Conservation (phyloP, 164 flowering plant genomes). For the Aristolochia fimbriata region DNA sequence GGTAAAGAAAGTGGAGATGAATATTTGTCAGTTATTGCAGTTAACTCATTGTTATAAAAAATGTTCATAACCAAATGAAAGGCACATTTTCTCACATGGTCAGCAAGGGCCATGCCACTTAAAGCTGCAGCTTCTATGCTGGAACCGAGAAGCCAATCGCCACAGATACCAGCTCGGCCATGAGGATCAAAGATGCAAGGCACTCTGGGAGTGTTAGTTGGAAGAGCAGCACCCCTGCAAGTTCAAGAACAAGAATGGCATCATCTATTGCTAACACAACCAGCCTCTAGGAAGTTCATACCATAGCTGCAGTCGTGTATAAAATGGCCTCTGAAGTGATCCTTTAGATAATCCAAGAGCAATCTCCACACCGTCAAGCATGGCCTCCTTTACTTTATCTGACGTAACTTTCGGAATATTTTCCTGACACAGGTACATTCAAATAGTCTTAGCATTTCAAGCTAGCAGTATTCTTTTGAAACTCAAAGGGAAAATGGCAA, state of each 20-base stretch:
- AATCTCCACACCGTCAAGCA: constrained; percentile 77
- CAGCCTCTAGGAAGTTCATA: constrained; percentile 2
- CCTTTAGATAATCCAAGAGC: constrained; percentile 65
- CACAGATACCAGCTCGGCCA: constrained; percentile 95
- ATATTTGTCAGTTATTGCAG: background rate
- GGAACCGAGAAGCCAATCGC: constrained; percentile 96
- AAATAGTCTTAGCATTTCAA: background rate
- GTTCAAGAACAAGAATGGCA: background rate
- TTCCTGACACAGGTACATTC: constrained; percentile 36
- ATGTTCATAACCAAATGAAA: background rate
- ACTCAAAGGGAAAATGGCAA: background rate
- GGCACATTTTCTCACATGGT: constrained; percentile 38
- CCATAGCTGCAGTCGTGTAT: constrained; percentile 75
- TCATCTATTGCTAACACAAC: background rate
- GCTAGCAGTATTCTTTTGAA: background rate
- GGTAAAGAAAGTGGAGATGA: background rate
- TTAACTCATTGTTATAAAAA: background rate
- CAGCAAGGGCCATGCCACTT: constrained; percentile 82
- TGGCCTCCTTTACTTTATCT: constrained; percentile 65
- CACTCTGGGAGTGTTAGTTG: constrained; percentile 70
- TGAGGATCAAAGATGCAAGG: constrained; percentile 92
- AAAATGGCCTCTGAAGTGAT: constrained; percentile 64
- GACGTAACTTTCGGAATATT: constrained; percentile 73
- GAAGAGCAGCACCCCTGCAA: constrained; percentile 97
- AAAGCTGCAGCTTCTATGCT: constrained; percentile 82